Conservation (phyloP, 768 basidiomycete species). For the Pleurotus citrinopileatus region DNA sequence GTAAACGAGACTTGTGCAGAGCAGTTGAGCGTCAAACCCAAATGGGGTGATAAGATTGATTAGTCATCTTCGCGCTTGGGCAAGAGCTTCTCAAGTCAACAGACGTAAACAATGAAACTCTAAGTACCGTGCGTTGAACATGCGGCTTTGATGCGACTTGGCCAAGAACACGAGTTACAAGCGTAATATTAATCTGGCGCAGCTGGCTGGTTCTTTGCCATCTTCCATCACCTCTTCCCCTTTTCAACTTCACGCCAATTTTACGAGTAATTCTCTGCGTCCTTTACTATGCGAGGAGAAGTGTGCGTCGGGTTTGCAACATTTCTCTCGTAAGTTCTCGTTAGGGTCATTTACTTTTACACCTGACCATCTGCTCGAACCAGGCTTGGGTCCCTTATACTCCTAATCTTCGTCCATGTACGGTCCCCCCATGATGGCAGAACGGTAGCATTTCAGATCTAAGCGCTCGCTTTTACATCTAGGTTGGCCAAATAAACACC, state of each 20-base stretch:
- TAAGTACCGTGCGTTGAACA: too few relatives aligned
- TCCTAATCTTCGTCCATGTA: constrained; percentile 84
- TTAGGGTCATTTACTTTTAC: constrained; percentile 15
- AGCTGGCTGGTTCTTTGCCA: constrained; percentile 8
- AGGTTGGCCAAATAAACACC: constrained; percentile 85
- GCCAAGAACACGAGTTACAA: constrained; percentile 7
- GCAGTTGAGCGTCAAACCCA: constrained; percentile 2
- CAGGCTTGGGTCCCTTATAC: constrained; percentile 48
- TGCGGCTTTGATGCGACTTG: neutral
- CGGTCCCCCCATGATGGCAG: constrained; percentile 26
- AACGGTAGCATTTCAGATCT: constrained; percentile 13
- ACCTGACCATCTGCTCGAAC: constrained; percentile 17
- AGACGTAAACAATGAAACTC: neutral
- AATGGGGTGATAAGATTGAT: neutral
- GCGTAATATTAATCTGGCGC: neutral
- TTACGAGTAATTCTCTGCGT: constrained; percentile 18
- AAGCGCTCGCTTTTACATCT: constrained; percentile 21
- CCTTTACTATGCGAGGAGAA: constrained; percentile 63
- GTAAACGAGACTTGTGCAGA: neutral
- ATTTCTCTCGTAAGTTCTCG: constrained; percentile 59
- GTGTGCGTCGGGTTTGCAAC: constrained; percentile 72
- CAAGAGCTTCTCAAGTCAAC: neutral
- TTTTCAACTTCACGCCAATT: constrained; percentile 20
- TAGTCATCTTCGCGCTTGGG: neutral
- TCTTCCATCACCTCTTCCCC: constrained; percentile 2